These are phyloP conservation scores for Epicoccum sorghinum DNA, from an alignment of 2,329 filamentous ascomycete species.

Conservation along the genomic window DNA sequence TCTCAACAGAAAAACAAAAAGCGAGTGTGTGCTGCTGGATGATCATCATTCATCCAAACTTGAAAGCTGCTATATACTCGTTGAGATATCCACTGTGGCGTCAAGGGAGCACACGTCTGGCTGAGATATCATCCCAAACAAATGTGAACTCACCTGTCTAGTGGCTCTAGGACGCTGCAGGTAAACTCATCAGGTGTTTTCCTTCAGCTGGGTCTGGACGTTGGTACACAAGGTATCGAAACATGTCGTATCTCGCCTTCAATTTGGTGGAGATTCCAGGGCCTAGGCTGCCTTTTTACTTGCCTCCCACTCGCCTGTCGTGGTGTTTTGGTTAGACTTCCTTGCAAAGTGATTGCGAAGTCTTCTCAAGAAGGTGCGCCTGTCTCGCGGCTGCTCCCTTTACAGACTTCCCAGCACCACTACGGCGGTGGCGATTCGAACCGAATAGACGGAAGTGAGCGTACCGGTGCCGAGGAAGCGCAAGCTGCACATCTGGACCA, in stretches of 20 bases:
- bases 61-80: slow-evolving; percentile 3
- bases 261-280: neutral
- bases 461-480: slow-evolving; percentile 8
- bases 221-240: slow-evolving; percentile 4
- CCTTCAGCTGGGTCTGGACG: neutral
- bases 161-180: neutral
- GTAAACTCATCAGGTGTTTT: neutral
- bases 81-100: neutral
- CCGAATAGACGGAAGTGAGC: neutral
- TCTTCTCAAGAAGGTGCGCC: neutral
- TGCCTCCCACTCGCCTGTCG: neutral
- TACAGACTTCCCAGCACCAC: slow-evolving; percentile 12
- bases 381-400: slow-evolving; percentile 7
- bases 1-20: slow-evolving; percentile 2
- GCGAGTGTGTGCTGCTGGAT: slow-evolving; percentile 30
- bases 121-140: neutral
- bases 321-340: slow-evolving; percentile 1
- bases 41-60: neutral
- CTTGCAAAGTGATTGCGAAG: slow-evolving; percentile 3
- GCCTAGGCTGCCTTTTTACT: neutral
- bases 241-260: neutral
- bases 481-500: slow-evolving; percentile 4
- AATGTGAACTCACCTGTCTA: slow-evolving; percentile 5
- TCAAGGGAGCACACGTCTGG: slow-evolving; percentile 6
- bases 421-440: slow-evolving; percentile 2